Conservation (phyloP, 495 filamentous ascomycete species). For the Penicillium paxilli region DNA sequence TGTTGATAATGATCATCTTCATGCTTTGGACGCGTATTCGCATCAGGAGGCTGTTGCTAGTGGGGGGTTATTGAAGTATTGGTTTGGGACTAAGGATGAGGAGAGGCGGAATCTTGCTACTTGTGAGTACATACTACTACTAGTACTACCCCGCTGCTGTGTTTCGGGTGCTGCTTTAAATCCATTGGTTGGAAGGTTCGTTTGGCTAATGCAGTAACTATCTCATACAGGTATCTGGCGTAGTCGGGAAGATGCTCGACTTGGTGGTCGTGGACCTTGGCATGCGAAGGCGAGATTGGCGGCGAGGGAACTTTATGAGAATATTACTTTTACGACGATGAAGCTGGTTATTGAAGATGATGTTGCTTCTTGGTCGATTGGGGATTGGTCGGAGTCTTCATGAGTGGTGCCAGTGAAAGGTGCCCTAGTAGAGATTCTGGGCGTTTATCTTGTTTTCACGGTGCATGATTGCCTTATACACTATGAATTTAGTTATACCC, state of each 20-base stretch:
- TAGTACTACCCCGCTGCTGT: too few relatives aligned
- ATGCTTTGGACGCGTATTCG: slow-evolving; percentile 68
- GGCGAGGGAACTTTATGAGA: slow-evolving; percentile 43
- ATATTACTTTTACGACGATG: slow-evolving; percentile 61
- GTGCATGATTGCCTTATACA: too few relatives aligned
- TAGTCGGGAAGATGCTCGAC: slow-evolving; percentile 64
- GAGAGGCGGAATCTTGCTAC: slow-evolving; percentile 71
- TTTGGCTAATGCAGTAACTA: too few relatives aligned
- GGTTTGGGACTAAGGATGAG: slow-evolving; percentile 71
- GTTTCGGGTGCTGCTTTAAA: too few relatives aligned
- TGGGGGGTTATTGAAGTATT: slow-evolving; percentile 89
- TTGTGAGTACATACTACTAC: slow-evolving; percentile 57
- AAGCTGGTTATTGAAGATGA: slow-evolving; percentile 59
- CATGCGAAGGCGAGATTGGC: slow-evolving; percentile 43
- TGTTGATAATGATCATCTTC: slow-evolving; percentile 61
- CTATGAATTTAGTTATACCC: too few relatives aligned
- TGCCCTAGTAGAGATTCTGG: not conserved
- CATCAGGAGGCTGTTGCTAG: slow-evolving; percentile 74
- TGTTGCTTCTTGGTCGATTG: slow-evolving; percentile 57
- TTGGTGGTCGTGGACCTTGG: slow-evolving; percentile 63
- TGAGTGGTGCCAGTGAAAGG: too few relatives aligned
- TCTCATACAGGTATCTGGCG: slow-evolving; percentile 62
- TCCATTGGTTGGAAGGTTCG: too few relatives aligned
- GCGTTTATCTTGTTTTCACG: not conserved
- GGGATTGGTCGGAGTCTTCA: slow-evolving; percentile 48